Evolutionary conservation across 441 rosid genomes (phyloP).

Genomic region (Erysimum cheiri): DNA sequence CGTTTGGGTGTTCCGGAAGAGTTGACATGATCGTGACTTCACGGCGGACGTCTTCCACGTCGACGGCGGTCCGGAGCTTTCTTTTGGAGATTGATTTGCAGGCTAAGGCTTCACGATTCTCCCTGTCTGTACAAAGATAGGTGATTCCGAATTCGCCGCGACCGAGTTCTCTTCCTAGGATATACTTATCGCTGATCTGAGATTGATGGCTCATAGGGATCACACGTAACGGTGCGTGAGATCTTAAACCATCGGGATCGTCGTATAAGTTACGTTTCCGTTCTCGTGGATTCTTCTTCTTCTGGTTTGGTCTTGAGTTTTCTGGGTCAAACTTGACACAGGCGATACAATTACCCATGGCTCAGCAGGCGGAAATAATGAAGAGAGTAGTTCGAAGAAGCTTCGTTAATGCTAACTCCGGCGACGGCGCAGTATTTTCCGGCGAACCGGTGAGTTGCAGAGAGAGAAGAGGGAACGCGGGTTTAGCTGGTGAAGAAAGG

Average conservation of each 20-base stretch:
- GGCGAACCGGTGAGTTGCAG: slow-evolving; percentile 33
- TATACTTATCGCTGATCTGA: slow-evolving; percentile 86
- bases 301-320: slow-evolving; percentile 43
- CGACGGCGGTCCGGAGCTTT: slow-evolving; percentile 87
- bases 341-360: slow-evolving; percentile 92
- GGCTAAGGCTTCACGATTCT: slow-evolving; percentile 74
- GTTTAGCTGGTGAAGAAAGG: slow-evolving; percentile 51
- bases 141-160: slow-evolving; percentile 98
- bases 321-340: slow-evolving; percentile 71
- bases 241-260: slow-evolving; percentile 46
- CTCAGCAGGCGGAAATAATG: background rate
- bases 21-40: slow-evolving; percentile 94
- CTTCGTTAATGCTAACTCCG: slow-evolving; percentile 3
- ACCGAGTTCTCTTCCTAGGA: slow-evolving; percentile 89
- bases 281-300: slow-evolving; percentile 45
- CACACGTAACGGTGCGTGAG: slow-evolving; percentile 80
- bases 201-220: slow-evolving; percentile 70
- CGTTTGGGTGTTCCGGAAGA: slow-evolving; percentile 79
- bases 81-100: slow-evolving; percentile 94
- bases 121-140: slow-evolving; percentile 89
- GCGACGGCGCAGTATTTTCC: slow-evolving; percentile 29
- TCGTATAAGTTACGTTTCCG: slow-evolving; percentile 53
- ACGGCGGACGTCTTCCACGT: slow-evolving; percentile 86
- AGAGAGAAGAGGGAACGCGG: slow-evolving; percentile 57
- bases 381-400: slow-evolving; percentile 1